phyloP scores from a whole-genome alignment of 768 basidiomycete genomes.

The Sutorius australiensis region DNA sequence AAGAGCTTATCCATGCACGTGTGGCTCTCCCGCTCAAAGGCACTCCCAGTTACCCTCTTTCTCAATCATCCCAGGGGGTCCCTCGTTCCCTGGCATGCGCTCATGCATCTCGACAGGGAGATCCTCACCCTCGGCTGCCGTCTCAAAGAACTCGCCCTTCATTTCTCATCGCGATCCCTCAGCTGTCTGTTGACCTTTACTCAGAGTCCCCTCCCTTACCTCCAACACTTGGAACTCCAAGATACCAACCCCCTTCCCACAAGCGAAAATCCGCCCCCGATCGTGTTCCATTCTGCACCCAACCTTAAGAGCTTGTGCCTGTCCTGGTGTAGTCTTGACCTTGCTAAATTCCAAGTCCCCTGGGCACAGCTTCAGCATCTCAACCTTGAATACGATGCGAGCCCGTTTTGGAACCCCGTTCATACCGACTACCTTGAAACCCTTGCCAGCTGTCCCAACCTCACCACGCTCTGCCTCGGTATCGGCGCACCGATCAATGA shows the following conservation, averaged over 20 bases:
- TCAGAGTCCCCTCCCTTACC: slow-evolving; percentile 20
- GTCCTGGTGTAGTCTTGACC: slow-evolving; percentile 29
- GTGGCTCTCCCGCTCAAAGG: slow-evolving; percentile 30
- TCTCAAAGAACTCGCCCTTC: slow-evolving; percentile 17
- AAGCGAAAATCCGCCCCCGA: slow-evolving; percentile 23
- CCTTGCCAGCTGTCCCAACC: slow-evolving; percentile 25
- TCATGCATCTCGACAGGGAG: slow-evolving; percentile 30
- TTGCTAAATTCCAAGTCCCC: slow-evolving; percentile 23
- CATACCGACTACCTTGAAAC: slow-evolving; percentile 27
- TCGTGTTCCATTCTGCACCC: slow-evolving; percentile 25
- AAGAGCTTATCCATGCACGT: slow-evolving; percentile 27
- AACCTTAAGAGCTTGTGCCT: slow-evolving; percentile 25
- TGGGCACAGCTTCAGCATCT: slow-evolving; percentile 29
- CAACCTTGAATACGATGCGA: slow-evolving; percentile 27
- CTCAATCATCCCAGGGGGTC: slow-evolving; percentile 23
- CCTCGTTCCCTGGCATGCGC: slow-evolving; percentile 23
- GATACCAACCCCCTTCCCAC: slow-evolving; percentile 24
- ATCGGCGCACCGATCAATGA: slow-evolving; percentile 19
- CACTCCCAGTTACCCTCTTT: slow-evolving; percentile 26
- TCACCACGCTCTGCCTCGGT: slow-evolving; percentile 27
- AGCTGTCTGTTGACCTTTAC: slow-evolving; percentile 27
- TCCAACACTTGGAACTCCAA: slow-evolving; percentile 26
- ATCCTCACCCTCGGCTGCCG: slow-evolving; percentile 24
- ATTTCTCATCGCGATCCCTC: slow-evolving; percentile 25
- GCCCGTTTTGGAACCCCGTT: slow-evolving; percentile 27